Evolutionary conservation across 2,329 filamentous ascomycete species (phyloP).

Genomic region (Colletotrichum magnum): DNA sequence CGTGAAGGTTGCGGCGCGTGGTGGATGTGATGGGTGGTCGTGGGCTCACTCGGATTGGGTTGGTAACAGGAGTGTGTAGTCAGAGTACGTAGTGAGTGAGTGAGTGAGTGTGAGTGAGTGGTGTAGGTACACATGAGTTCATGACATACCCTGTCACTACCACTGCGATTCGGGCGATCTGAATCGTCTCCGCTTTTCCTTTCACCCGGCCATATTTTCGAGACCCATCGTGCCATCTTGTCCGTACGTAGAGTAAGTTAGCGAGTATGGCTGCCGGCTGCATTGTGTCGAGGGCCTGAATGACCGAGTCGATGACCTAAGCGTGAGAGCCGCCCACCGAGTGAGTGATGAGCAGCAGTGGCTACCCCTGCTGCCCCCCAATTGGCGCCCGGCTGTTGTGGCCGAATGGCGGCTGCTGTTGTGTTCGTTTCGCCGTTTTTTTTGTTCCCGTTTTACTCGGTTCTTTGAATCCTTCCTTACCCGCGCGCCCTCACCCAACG

Average conservation of each 20-base stretch:
- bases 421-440: constrained; percentile 10
- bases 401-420: not conserved
- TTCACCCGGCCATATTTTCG: constrained; percentile 21
- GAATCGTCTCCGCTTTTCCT: constrained; percentile 34
- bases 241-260: constrained; percentile 2
- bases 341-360: constrained; percentile 32
- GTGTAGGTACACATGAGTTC: constrained; percentile 3
- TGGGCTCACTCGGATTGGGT: not conserved
- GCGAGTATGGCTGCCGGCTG: not conserved
- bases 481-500: constrained; percentile 4
- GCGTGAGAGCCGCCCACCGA: constrained; percentile 23
- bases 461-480: not conserved
- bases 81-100: no score
- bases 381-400: constrained; percentile 7
- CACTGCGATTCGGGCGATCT: constrained; percentile 16
- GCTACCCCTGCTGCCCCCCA: not conserved
- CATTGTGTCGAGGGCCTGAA: constrained; percentile 24
- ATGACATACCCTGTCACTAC: constrained; percentile 16
- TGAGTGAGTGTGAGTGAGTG: not conserved
- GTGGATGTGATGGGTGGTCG: not conserved
- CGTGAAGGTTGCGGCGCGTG: not conserved
- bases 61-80: no score
- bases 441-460: not conserved
- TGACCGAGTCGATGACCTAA: constrained; percentile 15
- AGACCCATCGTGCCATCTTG: constrained; percentile 25